Percentiles rank a stretch among this genome's conserved stretches.
Evolutionary conservation across 148 eudicot genomes (phyloP).

Genomic region (Chenopodium album): DNA sequence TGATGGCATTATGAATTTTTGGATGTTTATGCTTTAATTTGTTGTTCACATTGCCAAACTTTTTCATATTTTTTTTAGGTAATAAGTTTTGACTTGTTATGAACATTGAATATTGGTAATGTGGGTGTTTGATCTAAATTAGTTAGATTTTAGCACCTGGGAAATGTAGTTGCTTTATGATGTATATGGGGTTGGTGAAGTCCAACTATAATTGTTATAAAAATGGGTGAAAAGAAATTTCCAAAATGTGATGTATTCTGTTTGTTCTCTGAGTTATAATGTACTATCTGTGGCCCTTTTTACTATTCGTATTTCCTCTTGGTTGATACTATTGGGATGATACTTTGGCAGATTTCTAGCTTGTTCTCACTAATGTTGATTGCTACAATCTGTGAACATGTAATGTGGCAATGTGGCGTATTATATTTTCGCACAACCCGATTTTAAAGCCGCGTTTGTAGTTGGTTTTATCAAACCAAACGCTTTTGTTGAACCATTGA

Average conservation of each 20-base stretch:
- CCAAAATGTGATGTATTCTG: conserved; percentile 17
- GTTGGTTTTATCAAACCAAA: not conserved
- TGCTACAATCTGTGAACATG: conserved; percentile 12
- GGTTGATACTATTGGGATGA: not conserved
- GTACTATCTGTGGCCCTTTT: not conserved
- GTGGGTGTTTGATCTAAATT: conserved; percentile 9
- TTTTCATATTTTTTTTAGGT: not conserved
- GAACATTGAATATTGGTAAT: not conserved
- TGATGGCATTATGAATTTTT: conserved; percentile 13
- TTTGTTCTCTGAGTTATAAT: conserved; percentile 16
- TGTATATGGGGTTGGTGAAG: conserved; percentile 12
- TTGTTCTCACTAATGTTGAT: not conserved
- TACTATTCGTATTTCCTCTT: conserved; percentile 1
- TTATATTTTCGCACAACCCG: conserved; percentile 8
- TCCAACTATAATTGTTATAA: not conserved
- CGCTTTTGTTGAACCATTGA: not conserved
- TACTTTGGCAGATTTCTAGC: not conserved
- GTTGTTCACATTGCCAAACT: not conserved
- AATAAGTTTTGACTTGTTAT: not conserved
- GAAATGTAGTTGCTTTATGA: conserved; percentile 4
- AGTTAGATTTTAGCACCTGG: not conserved
- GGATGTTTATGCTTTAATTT: not conserved
- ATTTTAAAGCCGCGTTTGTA: not conserved
- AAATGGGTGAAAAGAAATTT: not conserved
- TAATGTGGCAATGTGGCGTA: conserved; percentile 9